Evolutionary conservation across 495 filamentous ascomycete genomes (phyloP).

Genomic region (Durotheca rogersii): DNA sequence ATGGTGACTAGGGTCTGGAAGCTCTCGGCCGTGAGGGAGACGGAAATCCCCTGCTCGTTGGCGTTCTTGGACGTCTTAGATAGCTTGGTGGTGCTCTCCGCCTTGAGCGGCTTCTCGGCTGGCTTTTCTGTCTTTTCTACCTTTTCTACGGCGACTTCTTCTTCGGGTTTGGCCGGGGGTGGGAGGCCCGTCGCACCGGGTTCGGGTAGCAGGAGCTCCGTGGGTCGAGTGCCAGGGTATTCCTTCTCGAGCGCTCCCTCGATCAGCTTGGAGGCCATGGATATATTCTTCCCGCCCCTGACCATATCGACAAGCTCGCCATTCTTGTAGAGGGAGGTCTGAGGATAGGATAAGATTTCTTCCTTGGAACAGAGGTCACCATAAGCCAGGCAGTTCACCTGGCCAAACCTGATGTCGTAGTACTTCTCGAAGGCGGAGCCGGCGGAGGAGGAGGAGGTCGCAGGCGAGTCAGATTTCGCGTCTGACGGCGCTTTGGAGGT

Average conservation of each 20-base stretch:
- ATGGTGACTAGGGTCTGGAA: conserved; percentile 86
- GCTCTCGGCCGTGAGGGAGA: conserved; percentile 74
- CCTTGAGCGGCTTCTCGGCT: conserved; percentile 8
- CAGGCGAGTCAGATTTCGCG: conserved; percentile 21
- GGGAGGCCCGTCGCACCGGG: conserved; percentile 36
- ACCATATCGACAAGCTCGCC: conserved; percentile 64
- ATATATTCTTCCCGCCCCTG: conserved; percentile 62
- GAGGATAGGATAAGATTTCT: conserved; percentile 67
- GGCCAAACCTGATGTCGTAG: conserved; percentile 88
- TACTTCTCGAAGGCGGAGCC: conserved; percentile 69
- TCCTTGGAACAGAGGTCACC: conserved; percentile 70
- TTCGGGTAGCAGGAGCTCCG: conserved; percentile 44
- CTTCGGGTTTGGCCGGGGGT: conserved; percentile 14
- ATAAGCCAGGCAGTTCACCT: conserved; percentile 79
- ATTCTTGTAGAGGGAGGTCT: conserved; percentile 78
- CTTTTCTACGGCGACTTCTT: conserved; percentile 12
- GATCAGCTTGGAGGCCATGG: conserved; percentile 62
- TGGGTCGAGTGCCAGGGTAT: conserved; percentile 74
- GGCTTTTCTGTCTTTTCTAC: conserved; percentile 14
- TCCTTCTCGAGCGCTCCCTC: conserved; percentile 77
- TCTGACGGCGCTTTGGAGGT: conserved; percentile 64
- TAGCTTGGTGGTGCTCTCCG: too few species aligned
- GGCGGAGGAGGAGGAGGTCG: too few species aligned
- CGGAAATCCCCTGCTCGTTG: conserved; percentile 72
- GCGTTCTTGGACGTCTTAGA: conserved; percentile 55